phyloP scores from a whole-genome alignment of 2,329 filamentous ascomycete species.

The Paraconiothyrium brasiliense region DNA sequence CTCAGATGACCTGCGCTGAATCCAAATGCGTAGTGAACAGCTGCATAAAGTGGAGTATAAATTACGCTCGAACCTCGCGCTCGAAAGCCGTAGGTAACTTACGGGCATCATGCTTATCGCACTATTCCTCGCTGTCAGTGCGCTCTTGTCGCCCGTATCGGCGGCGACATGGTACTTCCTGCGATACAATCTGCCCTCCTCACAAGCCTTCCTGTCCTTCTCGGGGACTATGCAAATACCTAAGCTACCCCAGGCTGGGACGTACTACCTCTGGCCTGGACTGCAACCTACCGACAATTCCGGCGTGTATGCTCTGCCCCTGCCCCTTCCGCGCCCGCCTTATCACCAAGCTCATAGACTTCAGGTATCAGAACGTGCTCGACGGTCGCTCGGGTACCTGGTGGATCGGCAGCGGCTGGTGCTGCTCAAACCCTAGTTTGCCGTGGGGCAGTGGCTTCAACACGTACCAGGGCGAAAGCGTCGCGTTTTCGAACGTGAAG shows the following conservation, averaged over 20 bases:
- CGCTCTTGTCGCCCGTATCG: neutral
- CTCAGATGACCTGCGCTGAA: neutral
- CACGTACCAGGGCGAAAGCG: constrained; percentile 44
- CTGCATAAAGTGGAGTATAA: neutral
- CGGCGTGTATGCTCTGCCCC: constrained; percentile 28
- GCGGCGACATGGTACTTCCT: constrained; percentile 31
- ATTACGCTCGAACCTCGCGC: neutral
- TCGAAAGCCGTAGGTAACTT: too few relatives aligned
- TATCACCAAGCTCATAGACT: neutral
- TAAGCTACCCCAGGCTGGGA: constrained; percentile 36
- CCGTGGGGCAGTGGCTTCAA: constrained; percentile 54
- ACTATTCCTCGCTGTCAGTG: neutral
- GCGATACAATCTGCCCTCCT: constrained; percentile 24
- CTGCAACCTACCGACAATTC: constrained; percentile 53
- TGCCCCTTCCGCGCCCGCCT: neutral
- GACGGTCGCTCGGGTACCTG: constrained; percentile 53
- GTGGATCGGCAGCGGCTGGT: constrained; percentile 56
- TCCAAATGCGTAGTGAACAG: neutral
- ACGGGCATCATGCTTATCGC: neutral
- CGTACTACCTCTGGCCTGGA: constrained; percentile 56
- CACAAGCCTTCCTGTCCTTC: constrained; percentile 25
- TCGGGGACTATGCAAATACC: constrained; percentile 28
- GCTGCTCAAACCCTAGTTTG: constrained; percentile 52
- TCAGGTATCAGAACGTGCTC: constrained; percentile 53
- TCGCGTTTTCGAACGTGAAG: constrained; percentile 46